A percentile compares a stretch with the other conserved stretches of the same genome.
Conservation (phyloP, 495 filamentous ascomycete species). For the Xylaria bambusicola region DNA sequence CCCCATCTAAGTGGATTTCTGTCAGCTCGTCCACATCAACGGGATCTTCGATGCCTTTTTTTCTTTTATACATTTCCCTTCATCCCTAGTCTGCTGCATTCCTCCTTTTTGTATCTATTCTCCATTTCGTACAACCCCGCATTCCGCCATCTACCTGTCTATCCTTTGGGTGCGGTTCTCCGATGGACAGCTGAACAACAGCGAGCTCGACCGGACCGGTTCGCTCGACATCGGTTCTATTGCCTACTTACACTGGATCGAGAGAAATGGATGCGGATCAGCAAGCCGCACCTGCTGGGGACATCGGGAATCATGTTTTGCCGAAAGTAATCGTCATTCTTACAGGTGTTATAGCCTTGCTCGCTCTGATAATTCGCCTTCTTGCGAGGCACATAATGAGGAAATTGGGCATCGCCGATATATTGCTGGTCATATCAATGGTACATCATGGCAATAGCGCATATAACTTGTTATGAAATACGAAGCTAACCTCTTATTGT, state of each 20-base stretch:
- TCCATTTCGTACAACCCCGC: not conserved
- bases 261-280: conserved; percentile 3
- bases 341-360: not conserved
- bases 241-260: too few relatives aligned
- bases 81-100: not conserved
- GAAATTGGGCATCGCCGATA: conserved; percentile 10
- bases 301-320: conserved; percentile 12
- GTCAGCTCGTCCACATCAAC: too few relatives aligned
- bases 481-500: too few relatives aligned
- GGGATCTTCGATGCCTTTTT: too few relatives aligned
- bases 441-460: not conserved
- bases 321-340: conserved; percentile 8
- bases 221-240: conserved; percentile 1
- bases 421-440: conserved; percentile 14
- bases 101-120: not conserved
- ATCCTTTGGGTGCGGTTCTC: too few relatives aligned
- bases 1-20: too few relatives aligned
- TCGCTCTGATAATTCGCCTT: conserved; percentile 2
- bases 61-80: conserved; percentile 1
- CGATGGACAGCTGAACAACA: conserved; percentile 2
- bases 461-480: too few relatives aligned
- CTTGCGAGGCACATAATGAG: conserved; percentile 1
- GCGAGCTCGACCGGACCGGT: not conserved
- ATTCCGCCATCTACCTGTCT: not conserved
- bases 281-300: not conserved